Conservation (phyloP, 352 stramenopile species). For the Phytophthora syringae region DNA sequence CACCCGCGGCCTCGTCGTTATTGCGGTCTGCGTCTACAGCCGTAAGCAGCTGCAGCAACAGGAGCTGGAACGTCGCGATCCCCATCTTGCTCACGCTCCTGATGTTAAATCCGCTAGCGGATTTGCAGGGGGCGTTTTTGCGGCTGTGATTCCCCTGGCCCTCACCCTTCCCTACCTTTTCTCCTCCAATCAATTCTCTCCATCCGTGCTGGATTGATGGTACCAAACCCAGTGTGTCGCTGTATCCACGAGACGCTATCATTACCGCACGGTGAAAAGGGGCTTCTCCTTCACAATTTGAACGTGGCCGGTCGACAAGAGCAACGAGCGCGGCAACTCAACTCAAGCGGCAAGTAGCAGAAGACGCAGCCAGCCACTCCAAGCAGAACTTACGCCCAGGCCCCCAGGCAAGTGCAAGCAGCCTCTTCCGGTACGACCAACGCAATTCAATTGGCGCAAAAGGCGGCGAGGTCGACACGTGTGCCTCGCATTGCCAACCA, state of each 20-base stretch:
- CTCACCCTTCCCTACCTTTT: constrained; percentile 63
- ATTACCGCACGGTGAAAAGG: constrained; percentile 8
- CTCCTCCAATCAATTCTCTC: constrained; percentile 53
- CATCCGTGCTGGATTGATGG: constrained; percentile 18
- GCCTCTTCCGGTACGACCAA: constrained; percentile 20
- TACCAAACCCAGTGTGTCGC: background rate
- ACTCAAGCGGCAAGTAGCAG: constrained; percentile 31
- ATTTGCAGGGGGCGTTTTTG: constrained; percentile 25
- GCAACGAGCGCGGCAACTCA: constrained; percentile 26
- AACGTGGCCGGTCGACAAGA: constrained; percentile 17
- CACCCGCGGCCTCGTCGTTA: background rate
- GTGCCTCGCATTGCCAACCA: constrained; percentile 8
- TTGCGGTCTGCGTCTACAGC: background rate
- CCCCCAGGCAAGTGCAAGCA: background rate
- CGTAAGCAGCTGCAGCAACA: background rate
- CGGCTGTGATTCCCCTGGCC: constrained; percentile 43
- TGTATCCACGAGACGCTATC: constrained; percentile 5
- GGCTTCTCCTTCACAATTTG: constrained; percentile 35
- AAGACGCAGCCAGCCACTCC: constrained; percentile 15
- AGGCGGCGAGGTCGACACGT: constrained; percentile 8
- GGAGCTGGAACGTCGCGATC: background rate
- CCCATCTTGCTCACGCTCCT: constrained; percentile 11
- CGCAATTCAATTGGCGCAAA: background rate
- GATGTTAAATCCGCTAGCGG: constrained; percentile 19
- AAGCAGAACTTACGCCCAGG: background rate